Conservation (phyloP, 2,329 filamentous ascomycete genomes). For the Fusarium globosum region DNA sequence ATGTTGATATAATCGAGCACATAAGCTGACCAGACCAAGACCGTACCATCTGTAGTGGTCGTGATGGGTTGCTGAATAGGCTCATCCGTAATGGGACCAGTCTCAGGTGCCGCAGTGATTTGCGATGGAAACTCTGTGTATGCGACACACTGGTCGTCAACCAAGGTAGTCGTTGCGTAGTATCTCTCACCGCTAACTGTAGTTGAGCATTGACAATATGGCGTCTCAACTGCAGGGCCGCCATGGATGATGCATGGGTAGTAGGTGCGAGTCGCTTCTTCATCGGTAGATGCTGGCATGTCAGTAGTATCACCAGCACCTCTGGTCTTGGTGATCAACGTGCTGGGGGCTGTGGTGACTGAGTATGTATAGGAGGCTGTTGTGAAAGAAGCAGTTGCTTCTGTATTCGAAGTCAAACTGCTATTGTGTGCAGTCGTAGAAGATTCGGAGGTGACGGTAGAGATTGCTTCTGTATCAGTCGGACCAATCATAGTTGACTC, state of each 20-base stretch:
- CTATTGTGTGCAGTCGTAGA: background rate
- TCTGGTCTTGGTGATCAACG: background rate
- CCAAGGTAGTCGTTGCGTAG: background rate
- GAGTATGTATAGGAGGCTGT: background rate
- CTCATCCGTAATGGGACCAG: background rate
- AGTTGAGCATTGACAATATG: slow-evolving; percentile 3
- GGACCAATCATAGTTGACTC: background rate
- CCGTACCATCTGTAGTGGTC: slow-evolving; percentile 1
- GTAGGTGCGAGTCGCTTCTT: background rate
- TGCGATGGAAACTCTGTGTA: background rate
- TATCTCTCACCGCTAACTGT: background rate
- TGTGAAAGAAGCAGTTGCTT: background rate
- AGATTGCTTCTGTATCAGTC: background rate
- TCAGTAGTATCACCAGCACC: background rate
- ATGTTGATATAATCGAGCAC: background rate
- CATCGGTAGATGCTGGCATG: fast-evolving
- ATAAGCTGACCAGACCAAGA: slow-evolving; percentile 8
- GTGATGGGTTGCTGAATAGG: background rate
- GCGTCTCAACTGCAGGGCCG: background rate
- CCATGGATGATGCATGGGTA: background rate
- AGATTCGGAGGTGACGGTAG: background rate
- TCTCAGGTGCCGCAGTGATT: background rate
- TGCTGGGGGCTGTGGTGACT: background rate
- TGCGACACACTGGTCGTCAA: background rate
- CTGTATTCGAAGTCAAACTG: background rate